phyloP scores from a whole-genome alignment of 2,329 filamentous ascomycete genomes.

The Penicillium sp. region DNA sequence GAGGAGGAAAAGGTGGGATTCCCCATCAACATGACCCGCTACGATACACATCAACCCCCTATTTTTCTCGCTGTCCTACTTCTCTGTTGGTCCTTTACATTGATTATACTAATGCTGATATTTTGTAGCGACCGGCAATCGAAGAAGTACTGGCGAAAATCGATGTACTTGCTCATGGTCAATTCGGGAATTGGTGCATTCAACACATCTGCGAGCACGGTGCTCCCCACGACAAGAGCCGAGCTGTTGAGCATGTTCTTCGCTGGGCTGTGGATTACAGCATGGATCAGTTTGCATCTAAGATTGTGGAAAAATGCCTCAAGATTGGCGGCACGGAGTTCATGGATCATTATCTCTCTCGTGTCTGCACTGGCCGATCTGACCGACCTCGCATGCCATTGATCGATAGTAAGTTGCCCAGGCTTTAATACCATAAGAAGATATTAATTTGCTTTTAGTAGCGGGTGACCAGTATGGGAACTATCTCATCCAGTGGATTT shows the following conservation, averaged over 20 bases:
- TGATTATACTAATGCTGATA: constrained; percentile 19
- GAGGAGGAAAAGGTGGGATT: constrained; percentile 91
- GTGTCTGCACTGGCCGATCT: constrained; percentile 85
- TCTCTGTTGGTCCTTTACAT: background rate
- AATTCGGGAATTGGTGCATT: constrained; percentile 99
- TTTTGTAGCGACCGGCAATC: constrained; percentile 82
- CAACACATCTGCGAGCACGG: constrained; percentile 99
- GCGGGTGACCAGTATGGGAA: constrained; percentile 98
- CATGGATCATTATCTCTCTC: constrained; percentile 84
- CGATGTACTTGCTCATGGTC: constrained; percentile 92
- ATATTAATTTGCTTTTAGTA: constrained; percentile 48
- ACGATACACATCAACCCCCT: background rate
- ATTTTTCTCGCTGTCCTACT: background rate
- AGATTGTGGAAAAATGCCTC: constrained; percentile 97
- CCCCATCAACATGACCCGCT: constrained; percentile 6
- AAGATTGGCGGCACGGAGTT: constrained; percentile 94
- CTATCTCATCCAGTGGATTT: constrained; percentile 95
- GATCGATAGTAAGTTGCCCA: constrained; percentile 70
- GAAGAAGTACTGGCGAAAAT: constrained; percentile 95
- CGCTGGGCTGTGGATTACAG: constrained; percentile 93
- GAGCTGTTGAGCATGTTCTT: constrained; percentile 93
- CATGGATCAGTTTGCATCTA: constrained; percentile 98
- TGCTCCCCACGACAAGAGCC: constrained; percentile 82
- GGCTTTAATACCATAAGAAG: background rate
- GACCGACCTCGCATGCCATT: constrained; percentile 94